Conservation (phyloP, 192 early-diverging fungal species). For the Pecoramyces ruminantium region DNA sequence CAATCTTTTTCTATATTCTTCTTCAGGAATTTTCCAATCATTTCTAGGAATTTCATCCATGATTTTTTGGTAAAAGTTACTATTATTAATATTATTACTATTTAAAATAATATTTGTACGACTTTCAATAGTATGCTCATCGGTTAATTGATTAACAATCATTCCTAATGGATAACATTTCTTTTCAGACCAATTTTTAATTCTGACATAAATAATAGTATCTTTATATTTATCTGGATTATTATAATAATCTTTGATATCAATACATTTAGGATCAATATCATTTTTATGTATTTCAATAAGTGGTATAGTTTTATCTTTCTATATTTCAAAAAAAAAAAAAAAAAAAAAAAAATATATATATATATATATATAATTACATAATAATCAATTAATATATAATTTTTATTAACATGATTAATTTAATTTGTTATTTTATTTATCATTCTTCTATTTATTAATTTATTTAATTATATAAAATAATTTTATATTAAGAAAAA, state of each 20-base stretch:
- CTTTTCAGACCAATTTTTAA: neutral
- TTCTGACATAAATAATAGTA: neutral
- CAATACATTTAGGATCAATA: neutral
- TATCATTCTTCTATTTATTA: too few relatives aligned
- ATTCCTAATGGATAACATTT: neutral
- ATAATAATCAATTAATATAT: too few relatives aligned
- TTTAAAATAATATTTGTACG: neutral
- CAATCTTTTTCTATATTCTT: constrained; percentile 44
- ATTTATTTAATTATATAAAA: too few relatives aligned
- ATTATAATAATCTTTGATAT: neutral
- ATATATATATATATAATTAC: too few relatives aligned
- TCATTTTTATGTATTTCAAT: neutral
- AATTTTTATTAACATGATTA: too few relatives aligned
- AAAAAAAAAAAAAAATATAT: too few relatives aligned
- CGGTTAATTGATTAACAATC: neutral
- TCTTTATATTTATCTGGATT: neutral
- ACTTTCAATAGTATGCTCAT: neutral
- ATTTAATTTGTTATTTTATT: too few relatives aligned
- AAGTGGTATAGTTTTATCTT: neutral
- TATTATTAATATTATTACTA: neutral
- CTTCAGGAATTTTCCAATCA: constrained; percentile 57
- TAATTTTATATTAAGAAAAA: too few relatives aligned
- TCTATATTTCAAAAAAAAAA: neutral
- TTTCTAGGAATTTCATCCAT: neutral
- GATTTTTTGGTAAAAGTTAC: neutral